A percentile compares a stretch with the other conserved stretches of the same genome.
Conservation (phyloP, 2,329 filamentous ascomycete genomes). For the Biscogniauxia marginata region DNA sequence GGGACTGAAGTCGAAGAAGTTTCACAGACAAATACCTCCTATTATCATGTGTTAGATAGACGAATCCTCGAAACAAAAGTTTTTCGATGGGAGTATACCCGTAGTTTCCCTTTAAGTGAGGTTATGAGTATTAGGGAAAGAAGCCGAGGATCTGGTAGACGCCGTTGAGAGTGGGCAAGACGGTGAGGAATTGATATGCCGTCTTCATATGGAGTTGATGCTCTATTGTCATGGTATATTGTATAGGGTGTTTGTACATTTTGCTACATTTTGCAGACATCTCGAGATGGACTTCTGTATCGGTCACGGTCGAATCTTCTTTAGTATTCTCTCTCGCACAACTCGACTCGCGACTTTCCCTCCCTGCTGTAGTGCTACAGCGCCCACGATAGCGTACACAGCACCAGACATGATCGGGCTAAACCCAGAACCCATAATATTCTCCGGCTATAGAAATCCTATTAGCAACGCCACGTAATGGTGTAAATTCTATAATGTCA, state of each 20-base stretch:
- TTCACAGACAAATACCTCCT: too few relatives aligned
- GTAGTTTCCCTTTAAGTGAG: too few relatives aligned
- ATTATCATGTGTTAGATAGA: too few relatives aligned
- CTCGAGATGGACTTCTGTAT: constrained; percentile 3
- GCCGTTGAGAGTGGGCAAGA: constrained; percentile 1
- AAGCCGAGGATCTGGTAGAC: too few relatives aligned
- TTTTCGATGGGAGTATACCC: too few relatives aligned
- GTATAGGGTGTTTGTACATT: constrained; percentile 27
- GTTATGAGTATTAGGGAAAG: too few relatives aligned
- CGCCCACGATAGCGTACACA: constrained; percentile 83
- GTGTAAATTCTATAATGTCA: too few relatives aligned
- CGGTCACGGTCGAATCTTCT: constrained; percentile 27
- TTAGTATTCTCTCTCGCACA: constrained; percentile 73
- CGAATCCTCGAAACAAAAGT: too few relatives aligned
- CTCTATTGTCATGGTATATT: constrained; percentile 22
- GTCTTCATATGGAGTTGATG: constrained; percentile 7
- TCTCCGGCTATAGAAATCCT: constrained; percentile 48
- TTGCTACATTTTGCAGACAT: constrained; percentile 11
- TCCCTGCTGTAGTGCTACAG: constrained; percentile 84
- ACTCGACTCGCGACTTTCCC: constrained; percentile 73
- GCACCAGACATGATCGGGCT: constrained; percentile 73
- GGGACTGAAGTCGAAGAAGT: too few relatives aligned
- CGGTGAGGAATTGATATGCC: constrained; percentile 1
- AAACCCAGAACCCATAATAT: constrained; percentile 70
- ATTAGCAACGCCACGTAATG: constrained; percentile 20